phyloP scores from a whole-genome alignment of 1,284 basidiomycete species.

The Microbotryomycetes sp. region DNA sequence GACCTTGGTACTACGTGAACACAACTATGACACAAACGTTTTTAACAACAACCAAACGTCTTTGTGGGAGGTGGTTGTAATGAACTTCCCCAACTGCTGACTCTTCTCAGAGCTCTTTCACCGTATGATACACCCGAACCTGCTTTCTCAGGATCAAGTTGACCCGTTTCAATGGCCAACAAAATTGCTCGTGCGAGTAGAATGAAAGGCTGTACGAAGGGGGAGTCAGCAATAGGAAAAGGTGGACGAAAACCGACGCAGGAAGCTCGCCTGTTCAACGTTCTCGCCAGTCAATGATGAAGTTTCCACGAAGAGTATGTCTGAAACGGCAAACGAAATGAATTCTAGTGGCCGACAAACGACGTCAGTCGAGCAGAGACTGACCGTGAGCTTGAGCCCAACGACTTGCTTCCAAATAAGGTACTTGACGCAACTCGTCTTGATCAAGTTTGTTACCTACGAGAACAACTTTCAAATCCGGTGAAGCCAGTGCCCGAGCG shows the following conservation, averaged over 20 bases:
- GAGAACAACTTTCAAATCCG: slow-evolving; percentile 80
- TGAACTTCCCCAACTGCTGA: slow-evolving; percentile 53
- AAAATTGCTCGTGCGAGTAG: slow-evolving; percentile 84
- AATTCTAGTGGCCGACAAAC: background rate
- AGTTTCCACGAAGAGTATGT: slow-evolving; percentile 84
- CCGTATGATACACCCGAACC: slow-evolving; percentile 95
- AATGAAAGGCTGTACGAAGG: slow-evolving; percentile 66
- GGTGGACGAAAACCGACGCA: background rate
- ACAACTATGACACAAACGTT: too few species aligned
- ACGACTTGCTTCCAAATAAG: slow-evolving; percentile 83
- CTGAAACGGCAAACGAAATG: slow-evolving; percentile 47
- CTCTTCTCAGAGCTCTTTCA: slow-evolving; percentile 78
- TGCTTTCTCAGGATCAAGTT: slow-evolving; percentile 83
- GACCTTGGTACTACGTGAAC: too few species aligned
- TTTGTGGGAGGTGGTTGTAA: background rate
- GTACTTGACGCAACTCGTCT: slow-evolving; percentile 89
- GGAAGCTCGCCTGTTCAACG: slow-evolving; percentile 52
- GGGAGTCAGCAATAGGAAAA: background rate
- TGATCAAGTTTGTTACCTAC: slow-evolving; percentile 94
- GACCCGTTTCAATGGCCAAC: slow-evolving; percentile 85
- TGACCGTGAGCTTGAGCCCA: slow-evolving; percentile 92
- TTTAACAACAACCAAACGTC: background rate
- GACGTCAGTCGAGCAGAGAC: slow-evolving; percentile 22
- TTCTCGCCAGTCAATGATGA: slow-evolving; percentile 91
- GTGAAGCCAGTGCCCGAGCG: slow-evolving; percentile 75